Evolutionary conservation across 148 eudicot species (phyloP), one percentile per base, ranked within the genome.

Genomic region (Vaccinium macrocarpon): DNA sequence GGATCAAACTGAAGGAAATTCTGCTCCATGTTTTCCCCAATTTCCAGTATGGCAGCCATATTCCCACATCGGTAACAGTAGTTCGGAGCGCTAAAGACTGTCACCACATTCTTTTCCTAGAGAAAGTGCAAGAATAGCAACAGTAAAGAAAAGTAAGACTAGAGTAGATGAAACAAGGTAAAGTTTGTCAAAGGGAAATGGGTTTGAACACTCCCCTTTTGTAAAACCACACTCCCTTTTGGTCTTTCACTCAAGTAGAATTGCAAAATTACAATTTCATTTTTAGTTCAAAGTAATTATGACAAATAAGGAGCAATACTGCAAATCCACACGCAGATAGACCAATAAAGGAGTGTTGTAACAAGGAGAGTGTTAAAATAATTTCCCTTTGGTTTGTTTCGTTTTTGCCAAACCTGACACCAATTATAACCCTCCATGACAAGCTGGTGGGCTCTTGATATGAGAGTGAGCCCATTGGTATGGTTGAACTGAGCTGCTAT

Each of bases 381-480:
- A 68, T 68, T 12, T 29, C 42, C 73, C 73, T 27, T 29, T 12
- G 42, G 5, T 29, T 68, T 64, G 7, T 14, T 49, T 38, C 42
- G 1, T 38, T 49, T 19, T 84, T 48, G 13, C 10, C 21, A 86
- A 81, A 94, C 99, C 99, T 94, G 99, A 83, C 97, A 93, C 99
- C 98, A 96, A 82, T 96, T 94, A 76, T 73, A 96, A 85, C 98
- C 99, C 90, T 96, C 99, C 99, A 96, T 96, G 83, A 96, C 97
- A 80, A 96, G 98, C 91, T 96, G 99, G 81, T 96, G 99, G 55
- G 98, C 99, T 82, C 99, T 91, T 78, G 97, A 96, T 76, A 94
- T 96, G 74, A 96, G 93, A 76, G 92, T 53, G 81, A 94, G 99
- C 19, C 98, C 98, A 85, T 96, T 96, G 74, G 98, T 96, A 87